Evolutionary conservation across 257 asterid genomes (phyloP).

Genomic region (Salvia splendens): DNA sequence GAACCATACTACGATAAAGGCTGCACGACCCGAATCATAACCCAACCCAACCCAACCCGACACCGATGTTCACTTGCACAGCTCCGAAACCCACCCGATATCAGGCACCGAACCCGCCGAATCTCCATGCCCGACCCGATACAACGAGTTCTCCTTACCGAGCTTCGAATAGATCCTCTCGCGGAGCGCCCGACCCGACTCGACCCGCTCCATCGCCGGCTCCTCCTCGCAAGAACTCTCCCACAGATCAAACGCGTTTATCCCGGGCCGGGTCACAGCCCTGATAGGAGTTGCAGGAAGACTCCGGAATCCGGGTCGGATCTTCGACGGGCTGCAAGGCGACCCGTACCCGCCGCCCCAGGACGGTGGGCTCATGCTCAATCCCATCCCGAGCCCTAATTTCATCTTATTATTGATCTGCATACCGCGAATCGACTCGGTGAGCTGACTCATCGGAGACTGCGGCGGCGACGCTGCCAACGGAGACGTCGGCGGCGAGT

Average conservation of each 20-base stretch:
- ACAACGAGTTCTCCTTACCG: slow-evolving; percentile 47
- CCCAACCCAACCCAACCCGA: slow-evolving; percentile 15
- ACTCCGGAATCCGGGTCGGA: slow-evolving; percentile 42
- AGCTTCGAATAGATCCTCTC: slow-evolving; percentile 50
- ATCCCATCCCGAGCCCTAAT: slow-evolving; percentile 29
- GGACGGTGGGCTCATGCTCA: slow-evolving; percentile 46
- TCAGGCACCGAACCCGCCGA: slow-evolving; percentile 25
- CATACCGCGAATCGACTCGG: slow-evolving; percentile 43
- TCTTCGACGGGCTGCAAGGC: slow-evolving; percentile 34
- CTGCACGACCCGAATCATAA: slow-evolving; percentile 24
- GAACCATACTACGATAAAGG: not conserved
- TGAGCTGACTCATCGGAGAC: slow-evolving; percentile 45
- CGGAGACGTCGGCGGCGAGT: slow-evolving; percentile 48
- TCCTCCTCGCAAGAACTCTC: slow-evolving; percentile 37
- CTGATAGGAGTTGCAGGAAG: slow-evolving; percentile 46
- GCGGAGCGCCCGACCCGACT: slow-evolving; percentile 50
- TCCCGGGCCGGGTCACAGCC: slow-evolving; percentile 37
- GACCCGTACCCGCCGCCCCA: slow-evolving; percentile 46
- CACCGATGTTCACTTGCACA: slow-evolving; percentile 39
- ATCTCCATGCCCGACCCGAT: slow-evolving; percentile 30
- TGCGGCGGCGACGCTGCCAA: slow-evolving; percentile 37
- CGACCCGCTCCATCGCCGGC: slow-evolving; percentile 55
- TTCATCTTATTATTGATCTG: slow-evolving; percentile 42
- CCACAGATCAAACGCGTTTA: slow-evolving; percentile 37
- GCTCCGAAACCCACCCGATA: slow-evolving; percentile 66